Conservation (phyloP, 192 early-diverging fungal species). For the Chytriomyces confervae region DNA sequence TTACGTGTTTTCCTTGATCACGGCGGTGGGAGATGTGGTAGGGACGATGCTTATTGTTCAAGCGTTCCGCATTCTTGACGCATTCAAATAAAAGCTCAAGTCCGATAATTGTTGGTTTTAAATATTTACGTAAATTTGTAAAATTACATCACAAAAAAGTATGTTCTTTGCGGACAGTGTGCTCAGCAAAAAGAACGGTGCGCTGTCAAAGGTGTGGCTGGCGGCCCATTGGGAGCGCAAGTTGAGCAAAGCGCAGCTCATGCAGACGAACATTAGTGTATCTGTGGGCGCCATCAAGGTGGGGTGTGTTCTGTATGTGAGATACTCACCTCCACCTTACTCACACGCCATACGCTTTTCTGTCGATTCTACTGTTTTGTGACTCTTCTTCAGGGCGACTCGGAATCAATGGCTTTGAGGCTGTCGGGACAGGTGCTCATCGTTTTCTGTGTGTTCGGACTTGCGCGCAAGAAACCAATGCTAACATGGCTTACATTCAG, state of each 20-base stretch:
- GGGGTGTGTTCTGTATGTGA: too few species aligned
- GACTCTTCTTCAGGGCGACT: too few species aligned
- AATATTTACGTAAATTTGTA: background rate
- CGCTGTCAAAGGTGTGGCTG: slow-evolving; percentile 96
- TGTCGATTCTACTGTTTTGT: too few species aligned
- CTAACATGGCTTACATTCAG: slow-evolving; percentile 50
- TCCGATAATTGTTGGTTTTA: slow-evolving; percentile 34
- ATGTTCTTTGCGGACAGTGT: slow-evolving; percentile 60
- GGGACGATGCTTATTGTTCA: slow-evolving; percentile 41
- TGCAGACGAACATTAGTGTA: slow-evolving; percentile 89
- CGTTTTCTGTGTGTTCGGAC: too few species aligned
- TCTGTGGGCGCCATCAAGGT: slow-evolving; percentile 74
- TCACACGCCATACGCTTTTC: too few species aligned
- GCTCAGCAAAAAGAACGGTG: slow-evolving; percentile 61
- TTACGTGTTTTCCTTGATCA: slow-evolving; percentile 46
- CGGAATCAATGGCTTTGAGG: slow-evolving; percentile 84
- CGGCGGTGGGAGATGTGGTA: slow-evolving; percentile 44
- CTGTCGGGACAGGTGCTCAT: slow-evolving; percentile 69
- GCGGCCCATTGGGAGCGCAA: slow-evolving; percentile 98
- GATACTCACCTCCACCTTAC: too few species aligned
- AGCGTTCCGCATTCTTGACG: slow-evolving; percentile 23
- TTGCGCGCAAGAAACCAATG: too few species aligned
- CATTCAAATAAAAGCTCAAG: slow-evolving; percentile 22
- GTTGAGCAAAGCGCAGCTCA: slow-evolving; percentile 90
- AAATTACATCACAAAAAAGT: background rate